Base-by-base conservation (phyloP, 306 rosid species). In the Cicer pinnatifidum region DNA sequence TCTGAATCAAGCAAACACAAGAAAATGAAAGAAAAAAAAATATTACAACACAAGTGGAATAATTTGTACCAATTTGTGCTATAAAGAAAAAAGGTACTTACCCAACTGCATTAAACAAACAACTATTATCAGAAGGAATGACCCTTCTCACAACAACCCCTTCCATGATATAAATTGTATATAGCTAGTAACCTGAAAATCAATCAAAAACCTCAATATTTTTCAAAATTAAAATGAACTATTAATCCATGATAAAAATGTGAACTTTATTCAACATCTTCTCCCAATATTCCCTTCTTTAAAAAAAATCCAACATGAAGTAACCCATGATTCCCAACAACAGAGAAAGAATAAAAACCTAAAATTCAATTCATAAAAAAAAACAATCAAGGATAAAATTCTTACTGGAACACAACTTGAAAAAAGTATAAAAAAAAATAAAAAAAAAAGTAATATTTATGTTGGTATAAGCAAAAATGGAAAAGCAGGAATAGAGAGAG, bases 71-170 rank as follows among this genome's bases (percentile, higher is more conserved):
- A 59, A 59, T 39, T 11, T 13, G 16, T 5, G 38, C 10, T 65
- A 41, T 39, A n/a, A 63, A 15, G 39, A 58, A 69, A 69, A 13
- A 52, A 40, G 41, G 38, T 75, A 77, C 84, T 72, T 82, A 95
- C 99, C 99, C 97, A 33, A 95, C 90, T 4, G 99, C 99, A 78
- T 95, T 95, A 71, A 95, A 95, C 77, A 95, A 90, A 77, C 99
- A 95, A 80, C 97, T 91, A 77, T 95, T 91, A 76, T 81, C 84
- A 3, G 97, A 90, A 74, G 94, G 96, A 81, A 90, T 92, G 35
- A 90, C 92, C 77, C 96, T 89, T 84, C 97, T 89, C 67, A 80
- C 81, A 19, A 92, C 80, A 67, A 70, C 52, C n/a, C 96, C 97
- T 73, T 92, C 97, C 97, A 88, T 91, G 72, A 47, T 80, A 12